Base-by-base conservation (phyloP, 1,284 basidiomycete species). In the Cutaneotrichosporon spelunceum region DNA sequence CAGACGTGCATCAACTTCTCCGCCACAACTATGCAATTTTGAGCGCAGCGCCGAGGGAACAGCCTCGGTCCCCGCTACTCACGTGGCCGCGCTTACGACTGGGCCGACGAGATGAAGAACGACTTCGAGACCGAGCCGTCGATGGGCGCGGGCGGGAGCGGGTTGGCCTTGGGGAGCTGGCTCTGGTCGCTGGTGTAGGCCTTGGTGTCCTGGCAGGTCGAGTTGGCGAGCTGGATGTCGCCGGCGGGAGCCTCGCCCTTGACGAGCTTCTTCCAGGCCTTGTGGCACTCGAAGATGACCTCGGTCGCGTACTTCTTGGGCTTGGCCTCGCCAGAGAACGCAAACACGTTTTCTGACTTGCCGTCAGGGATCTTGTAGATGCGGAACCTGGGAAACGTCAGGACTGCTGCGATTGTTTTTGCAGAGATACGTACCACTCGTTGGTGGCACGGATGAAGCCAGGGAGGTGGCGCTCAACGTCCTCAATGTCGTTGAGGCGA, bases 291-390 rank as follows among this genome's bases (percentile, higher is more conserved):
- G 81, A 95, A 92, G 75, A 99, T 90, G 81, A 99, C 94, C 82
- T 98, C 95, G 57, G 90, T 92, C 56, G 96, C 96, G 80, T 98
- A 99, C 80, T 94, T 94, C 85, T 94, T 95, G 86, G 96, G 96
- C 85, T 99, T 99, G 70, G 95, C 95, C 83, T 99, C 96, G 62
- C 96, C 96, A 60, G 92, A 95, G 87, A 99, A 99, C 30, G 96
- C 96, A 74, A 99, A 99, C 73, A 91, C 88, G 83, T 98, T 97
- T 82, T 98, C 94, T 72, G 92, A 90, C 88, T 99, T 99, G 75
- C 94, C 95, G 79, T 99, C 95, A 78, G 95, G 85, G 78, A 84
- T 84, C 73, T 98, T 98, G 90, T 97, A 97, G 83, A 97, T 21
- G 56, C 60, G 59, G 87, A 93, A 92, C n/a, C n/a, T n/a, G n/a